These are phyloP conservation scores for Talaromyces sp. DNA, from an alignment of 2,329 filamentous ascomycete species.

Conservation along the genomic window DNA sequence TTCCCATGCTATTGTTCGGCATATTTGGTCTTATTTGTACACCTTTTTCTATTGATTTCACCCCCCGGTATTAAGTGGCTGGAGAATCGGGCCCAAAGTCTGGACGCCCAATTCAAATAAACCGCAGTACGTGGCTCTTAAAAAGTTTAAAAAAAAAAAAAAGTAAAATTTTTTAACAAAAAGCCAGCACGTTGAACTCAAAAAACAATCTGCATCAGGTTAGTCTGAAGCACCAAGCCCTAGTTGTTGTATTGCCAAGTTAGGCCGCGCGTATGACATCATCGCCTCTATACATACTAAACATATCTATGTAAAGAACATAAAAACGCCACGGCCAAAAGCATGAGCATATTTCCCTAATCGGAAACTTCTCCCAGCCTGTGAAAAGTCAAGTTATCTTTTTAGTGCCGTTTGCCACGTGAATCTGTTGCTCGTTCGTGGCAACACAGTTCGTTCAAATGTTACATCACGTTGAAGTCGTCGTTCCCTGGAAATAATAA, in stretches of 20 bases:
- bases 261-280: background rate
- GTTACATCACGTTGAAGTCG: background rate
- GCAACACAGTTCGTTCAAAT: background rate
- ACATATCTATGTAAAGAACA: background rate
- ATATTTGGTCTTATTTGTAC: background rate
- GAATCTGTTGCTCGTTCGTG: no score
- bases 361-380: background rate
- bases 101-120: no score
- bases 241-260: background rate
- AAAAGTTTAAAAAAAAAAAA: no score
- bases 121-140: no score
- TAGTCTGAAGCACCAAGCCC: background rate
- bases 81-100: no score
- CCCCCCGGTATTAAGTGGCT: no score
- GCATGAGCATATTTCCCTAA: background rate
- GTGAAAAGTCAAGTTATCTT: background rate
- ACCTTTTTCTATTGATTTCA: no score
- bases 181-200: no score
- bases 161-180: no score
- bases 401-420: background rate
- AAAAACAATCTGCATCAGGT: background rate
- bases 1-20: background rate
- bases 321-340: background rate
- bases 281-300: background rate
- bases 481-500: background rate